Percentiles rank a stretch among this genome's conserved stretches.
Evolutionary conservation across 495 filamentous ascomycete genomes (phyloP).

Genomic region (Podospora fimiseda): DNA sequence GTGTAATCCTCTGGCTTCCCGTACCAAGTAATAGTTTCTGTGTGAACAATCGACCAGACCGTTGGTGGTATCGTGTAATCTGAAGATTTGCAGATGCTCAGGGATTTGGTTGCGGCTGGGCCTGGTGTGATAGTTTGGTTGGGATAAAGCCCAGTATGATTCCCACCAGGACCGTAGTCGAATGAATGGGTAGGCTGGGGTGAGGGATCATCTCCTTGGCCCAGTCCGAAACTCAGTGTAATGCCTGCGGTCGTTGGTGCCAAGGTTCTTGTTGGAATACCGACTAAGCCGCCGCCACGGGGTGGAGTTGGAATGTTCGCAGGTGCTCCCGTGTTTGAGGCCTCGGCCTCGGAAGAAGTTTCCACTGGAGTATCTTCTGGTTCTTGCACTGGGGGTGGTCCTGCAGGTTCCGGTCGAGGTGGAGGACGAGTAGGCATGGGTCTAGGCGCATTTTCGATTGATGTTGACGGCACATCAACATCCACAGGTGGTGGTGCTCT

Average conservation of each 20-base stretch:
- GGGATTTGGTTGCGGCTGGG: background rate
- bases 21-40: constrained; percentile 39
- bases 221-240: constrained; percentile 4
- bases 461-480: background rate
- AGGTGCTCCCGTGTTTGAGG: no score
- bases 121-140: constrained; percentile 9
- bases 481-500: constrained; percentile 15
- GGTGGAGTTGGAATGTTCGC: constrained; percentile 4
- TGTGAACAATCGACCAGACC: constrained; percentile 37
- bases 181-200: background rate
- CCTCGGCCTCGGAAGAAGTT: no score
- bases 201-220: background rate
- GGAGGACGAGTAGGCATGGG: background rate
- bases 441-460: background rate
- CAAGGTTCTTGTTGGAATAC: background rate
- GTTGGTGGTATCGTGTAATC: constrained; percentile 12
- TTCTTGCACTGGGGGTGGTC: background rate
- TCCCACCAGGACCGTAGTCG: no score
- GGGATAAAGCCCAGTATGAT: background rate
- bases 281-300: background rate
- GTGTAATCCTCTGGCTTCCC: constrained; percentile 39
- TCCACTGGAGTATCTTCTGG: background rate
- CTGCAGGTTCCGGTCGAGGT: background rate
- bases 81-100: constrained; percentile 16
- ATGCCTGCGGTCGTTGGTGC: background rate